Evolutionary conservation across 2,329 filamentous ascomycete genomes (phyloP).

Genomic region (Incumbomyces lentus): DNA sequence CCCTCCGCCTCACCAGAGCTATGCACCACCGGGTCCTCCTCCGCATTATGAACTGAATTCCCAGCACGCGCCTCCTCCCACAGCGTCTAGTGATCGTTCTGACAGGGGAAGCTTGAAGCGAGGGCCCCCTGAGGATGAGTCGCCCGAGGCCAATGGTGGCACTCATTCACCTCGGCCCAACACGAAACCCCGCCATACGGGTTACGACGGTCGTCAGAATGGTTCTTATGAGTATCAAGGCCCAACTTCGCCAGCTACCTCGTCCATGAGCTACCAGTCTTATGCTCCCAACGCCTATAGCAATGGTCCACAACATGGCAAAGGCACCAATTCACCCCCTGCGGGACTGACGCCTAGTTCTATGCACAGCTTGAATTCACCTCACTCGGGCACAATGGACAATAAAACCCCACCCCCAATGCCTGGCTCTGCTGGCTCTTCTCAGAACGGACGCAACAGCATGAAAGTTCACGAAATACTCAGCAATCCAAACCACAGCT

Average conservation of each 20-base stretch:
- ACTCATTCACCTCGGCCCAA: slow-evolving; percentile 28
- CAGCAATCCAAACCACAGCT: slow-evolving; percentile 23
- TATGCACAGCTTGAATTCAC: slow-evolving; percentile 34
- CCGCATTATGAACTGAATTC: slow-evolving; percentile 12
- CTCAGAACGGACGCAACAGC: slow-evolving; percentile 28
- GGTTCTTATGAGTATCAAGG: slow-evolving; percentile 36
- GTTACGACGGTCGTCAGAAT: slow-evolving; percentile 31
- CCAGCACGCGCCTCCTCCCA: slow-evolving; percentile 29
- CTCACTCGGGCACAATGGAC: slow-evolving; percentile 25
- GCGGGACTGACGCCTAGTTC: slow-evolving; percentile 30
- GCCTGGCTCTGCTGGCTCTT: slow-evolving; percentile 24
- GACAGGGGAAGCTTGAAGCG: slow-evolving; percentile 24
- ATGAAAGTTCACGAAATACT: slow-evolving; percentile 41
- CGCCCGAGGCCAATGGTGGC: slow-evolving; percentile 23
- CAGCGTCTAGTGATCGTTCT: slow-evolving; percentile 36
- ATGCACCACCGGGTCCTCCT: slow-evolving; percentile 17
- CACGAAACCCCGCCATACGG: slow-evolving; percentile 27
- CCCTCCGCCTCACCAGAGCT: slow-evolving; percentile 1
- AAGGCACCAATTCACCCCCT: slow-evolving; percentile 18
- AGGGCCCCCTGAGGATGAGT: slow-evolving; percentile 22
- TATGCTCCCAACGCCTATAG: slow-evolving; percentile 29
- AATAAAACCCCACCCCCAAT: slow-evolving; percentile 31
- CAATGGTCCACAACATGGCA: slow-evolving; percentile 18
- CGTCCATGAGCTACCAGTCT: slow-evolving; percentile 33
- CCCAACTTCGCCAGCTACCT: slow-evolving; percentile 36